Evolutionary conservation across 805 yeast genomes (phyloP), one percentile per base, ranked within the genome.

Genomic region (Isabelozyma gotoi): DNA sequence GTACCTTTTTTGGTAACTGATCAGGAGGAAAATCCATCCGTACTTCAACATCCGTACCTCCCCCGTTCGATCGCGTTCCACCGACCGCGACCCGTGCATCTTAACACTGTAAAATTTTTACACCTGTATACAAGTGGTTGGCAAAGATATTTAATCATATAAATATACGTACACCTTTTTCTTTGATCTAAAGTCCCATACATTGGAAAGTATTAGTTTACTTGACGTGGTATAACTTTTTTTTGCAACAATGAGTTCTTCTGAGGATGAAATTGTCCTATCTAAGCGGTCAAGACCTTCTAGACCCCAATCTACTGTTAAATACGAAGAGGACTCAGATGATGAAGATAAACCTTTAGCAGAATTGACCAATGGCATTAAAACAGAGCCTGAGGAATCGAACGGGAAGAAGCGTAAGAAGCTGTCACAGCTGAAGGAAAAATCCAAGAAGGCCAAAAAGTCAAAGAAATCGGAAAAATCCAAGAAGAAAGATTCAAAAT

Each of bases 241-340:
- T n/a, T n/a, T n/a, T n/a, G n/a, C 37, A 32, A 37, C 2, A n/a
- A 57, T 55, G 60, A 55, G 56, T 40, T 53, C 57, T 12, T 52
- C 59, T 2, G 60, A 57, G n/a, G 62, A 56, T 37, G 60, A 55
- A 20, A 32, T 55, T 32, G 58, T 57, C 18, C 52, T 56, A 31
- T 43, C 47, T 7, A 46, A 43, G 36, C 29, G 29, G 8, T 24
- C 29, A 7, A 24, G 29, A 24, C 29, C 29, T 7, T 7, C 29
- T 24, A 24, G 29, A 24, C 12, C 29, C 12, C 29, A 24, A n/a
- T 24, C 29, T 10, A n/a, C 3, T 4, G 29, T 24, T 4, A 24
- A 24, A 24, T 44, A 44, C 16, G 16, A 36, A 4, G 18, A 11
- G 5, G 29, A 19, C 11, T 16, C 14, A 7, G 15, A n/a, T 15